Evolutionary conservation across 202 grass and related monocot genomes (phyloP), one percentile per base, ranked within the genome.

Genomic region (Dendrocalamus latiflorus): DNA sequence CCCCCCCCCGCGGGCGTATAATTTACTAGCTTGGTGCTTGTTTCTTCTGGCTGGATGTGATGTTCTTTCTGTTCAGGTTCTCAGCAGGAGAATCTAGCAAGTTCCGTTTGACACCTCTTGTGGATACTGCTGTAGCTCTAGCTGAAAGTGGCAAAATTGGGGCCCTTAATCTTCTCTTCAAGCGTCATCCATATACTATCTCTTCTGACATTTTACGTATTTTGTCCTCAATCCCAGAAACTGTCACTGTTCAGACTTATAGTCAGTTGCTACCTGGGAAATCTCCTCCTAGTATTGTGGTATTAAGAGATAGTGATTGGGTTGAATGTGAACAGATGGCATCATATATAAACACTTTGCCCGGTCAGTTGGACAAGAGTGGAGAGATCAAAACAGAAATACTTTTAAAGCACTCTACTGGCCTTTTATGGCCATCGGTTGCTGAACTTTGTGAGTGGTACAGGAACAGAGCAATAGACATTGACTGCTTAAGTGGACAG

Each of bases 131-230:
- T 79, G 69, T 90, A 59, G 81, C 78, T 77, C 89, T 98, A 80
- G 95, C 92, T 81, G 95, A 95, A 89, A 95, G 88, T 91, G 89
- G 95, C n/a, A 98, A 93, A 91, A 93, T 98, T 38, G 95, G 95
- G 30, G 95, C 95, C 6, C 89, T 98, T 74, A 98, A 98, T 85
- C 85, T 98, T 73, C 89, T 98, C 65, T 95, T 98, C 76, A 95
- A 98, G 65, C 92, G 92, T 38, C 95, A 98, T 89, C 95, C 95
- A 75, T 98, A 93, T 86, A 90, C 91, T 76, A 88, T 90, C 44
- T 88, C 87, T 59, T 81, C 83, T 56, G 88, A 79, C 34, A 85
- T 93, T 73, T 90, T 98, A 75, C 59, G 22, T 60, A 88, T 91
- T 88, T 72, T 98, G 60, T 91, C 92, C 21, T 88, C 92, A 38